These are phyloP conservation scores for Cryptosporidium xiaoi DNA, from an alignment of 169 alveolate species.

Conservation along the genomic window DNA sequence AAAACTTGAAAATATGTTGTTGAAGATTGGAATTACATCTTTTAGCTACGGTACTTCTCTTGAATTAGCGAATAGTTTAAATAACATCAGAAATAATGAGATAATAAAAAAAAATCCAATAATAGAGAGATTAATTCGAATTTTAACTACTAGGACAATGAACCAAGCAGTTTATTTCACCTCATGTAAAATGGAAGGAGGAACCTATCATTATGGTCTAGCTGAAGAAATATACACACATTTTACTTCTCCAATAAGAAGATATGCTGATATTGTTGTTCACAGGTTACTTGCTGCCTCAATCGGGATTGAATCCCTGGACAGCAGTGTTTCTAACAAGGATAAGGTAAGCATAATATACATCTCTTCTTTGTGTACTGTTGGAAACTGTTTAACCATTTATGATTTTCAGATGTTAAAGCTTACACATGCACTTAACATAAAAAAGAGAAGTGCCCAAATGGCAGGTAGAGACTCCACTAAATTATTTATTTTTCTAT, in stretches of 20 bases:
- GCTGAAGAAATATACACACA: slow-evolving; percentile 96
- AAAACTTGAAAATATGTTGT: slow-evolving; percentile 87
- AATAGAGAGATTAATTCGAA: slow-evolving; percentile 90
- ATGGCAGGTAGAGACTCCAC: slow-evolving; percentile 93
- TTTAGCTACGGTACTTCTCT: slow-evolving; percentile 87
- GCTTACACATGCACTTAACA: slow-evolving; percentile 91
- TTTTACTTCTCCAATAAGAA: slow-evolving; percentile 99
- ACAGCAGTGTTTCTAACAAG: slow-evolving; percentile 86
- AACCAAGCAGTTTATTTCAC: slow-evolving; percentile 92
- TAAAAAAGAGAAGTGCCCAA: slow-evolving; percentile 92
- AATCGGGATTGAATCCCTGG: slow-evolving; percentile 85
- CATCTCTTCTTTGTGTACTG: not conserved
- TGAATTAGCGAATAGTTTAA: slow-evolving; percentile 90
- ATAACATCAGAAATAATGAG: slow-evolving; percentile 81
- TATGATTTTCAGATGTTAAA: slow-evolving; percentile 85
- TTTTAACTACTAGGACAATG: slow-evolving; percentile 94
- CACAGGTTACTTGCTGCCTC: slow-evolving; percentile 95
- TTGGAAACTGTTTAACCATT: not conserved
- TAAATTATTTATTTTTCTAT: slow-evolving; percentile 89
- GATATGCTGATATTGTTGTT: slow-evolving; percentile 97
- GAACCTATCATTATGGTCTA: slow-evolving; percentile 94
- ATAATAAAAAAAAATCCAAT: slow-evolving; percentile 83
- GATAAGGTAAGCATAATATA: slow-evolving; percentile 49
- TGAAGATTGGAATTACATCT: slow-evolving; percentile 83
- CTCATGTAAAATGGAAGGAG: slow-evolving; percentile 65